phyloP scores from a whole-genome alignment of 139 green algal species.

The Zygnema cylindricum region DNA sequence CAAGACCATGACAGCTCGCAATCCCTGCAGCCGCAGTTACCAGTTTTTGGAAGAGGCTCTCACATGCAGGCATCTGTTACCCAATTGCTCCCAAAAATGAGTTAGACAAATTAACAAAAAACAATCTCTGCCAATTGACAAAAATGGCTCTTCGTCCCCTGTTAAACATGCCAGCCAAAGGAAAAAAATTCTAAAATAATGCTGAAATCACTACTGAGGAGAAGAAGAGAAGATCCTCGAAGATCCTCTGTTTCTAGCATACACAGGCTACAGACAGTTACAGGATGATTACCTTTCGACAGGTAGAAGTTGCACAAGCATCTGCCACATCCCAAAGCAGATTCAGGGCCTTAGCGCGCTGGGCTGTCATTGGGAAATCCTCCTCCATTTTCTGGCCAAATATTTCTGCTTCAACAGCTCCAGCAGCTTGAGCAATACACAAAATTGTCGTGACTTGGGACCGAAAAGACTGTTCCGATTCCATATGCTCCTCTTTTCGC shows the following conservation, averaged over 20 bases:
- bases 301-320: neutral
- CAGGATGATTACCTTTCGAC: constrained; percentile 9
- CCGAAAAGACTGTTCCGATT: neutral
- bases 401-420: neutral
- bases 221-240: neutral
- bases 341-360: neutral
- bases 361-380: neutral
- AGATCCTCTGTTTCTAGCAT: neutral
- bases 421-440: neutral
- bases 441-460: neutral
- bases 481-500: neutral
- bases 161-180: neutral
- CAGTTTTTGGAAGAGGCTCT: neutral
- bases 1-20: neutral
- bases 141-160: neutral
- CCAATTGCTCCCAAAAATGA: neutral
- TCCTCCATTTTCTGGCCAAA: neutral
- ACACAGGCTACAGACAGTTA: neutral
- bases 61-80: constrained; percentile 10
- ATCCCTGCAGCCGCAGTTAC: neutral
- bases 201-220: neutral
- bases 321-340: constrained; percentile 10
- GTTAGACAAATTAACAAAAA: neutral
- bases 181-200: neutral
- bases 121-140: neutral